Base-by-base conservation (phyloP, 2,329 filamentous ascomycete genomes). In the Penicillium sp. region DNA sequence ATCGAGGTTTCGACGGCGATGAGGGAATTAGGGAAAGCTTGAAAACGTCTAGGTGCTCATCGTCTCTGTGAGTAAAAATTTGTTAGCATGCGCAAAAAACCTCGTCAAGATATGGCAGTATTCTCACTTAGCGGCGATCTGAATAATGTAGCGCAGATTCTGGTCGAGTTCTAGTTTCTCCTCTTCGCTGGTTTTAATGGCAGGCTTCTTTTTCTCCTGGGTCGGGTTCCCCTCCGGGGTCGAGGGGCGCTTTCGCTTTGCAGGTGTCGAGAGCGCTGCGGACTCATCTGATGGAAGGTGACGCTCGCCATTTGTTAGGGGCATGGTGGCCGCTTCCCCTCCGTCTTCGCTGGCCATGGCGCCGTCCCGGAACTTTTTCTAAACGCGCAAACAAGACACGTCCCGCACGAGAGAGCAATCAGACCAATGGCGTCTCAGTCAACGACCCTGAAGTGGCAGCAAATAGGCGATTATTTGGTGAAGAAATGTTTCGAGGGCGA, bases 1-100 rank as follows among this genome's bases (percentile, higher is more conserved):
- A 67, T 30, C 73, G 72, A 42, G 74, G 75, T 62, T 75, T 75
- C 35, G 68, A 61, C 5, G 66, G 63, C 18, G 71, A 68, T 23
- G 62, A 52, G 12, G 65, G 61, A 18, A 71, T 67, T 45, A 77
- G 62, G 42, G 74, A 71, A 52, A 68, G 71, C 51, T 71, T 72
- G 14, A 78, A 66, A 50, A 77, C 66, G 28, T 72, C 70, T n/a
- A 76, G 69, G 47, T 74, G 73, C n/a, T 71, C 65, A 61, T 77
- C 74, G 61, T 74, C 70, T 56, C 75, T 78, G 56, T 12, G 51
- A 58, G 48, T 58, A 49, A 61, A 71, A 56, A 72, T 35, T 18
- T 26, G 38, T 54, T 58, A 55, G 52, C 43, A 55, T 38, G 23
- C 35, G 51, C n/a, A 28, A 48, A 38, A n/a, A 12, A 45, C 23